Base-by-base conservation (phyloP, 768 basidiomycete genomes). In the Boletus pseudo-olivaceus region DNA sequence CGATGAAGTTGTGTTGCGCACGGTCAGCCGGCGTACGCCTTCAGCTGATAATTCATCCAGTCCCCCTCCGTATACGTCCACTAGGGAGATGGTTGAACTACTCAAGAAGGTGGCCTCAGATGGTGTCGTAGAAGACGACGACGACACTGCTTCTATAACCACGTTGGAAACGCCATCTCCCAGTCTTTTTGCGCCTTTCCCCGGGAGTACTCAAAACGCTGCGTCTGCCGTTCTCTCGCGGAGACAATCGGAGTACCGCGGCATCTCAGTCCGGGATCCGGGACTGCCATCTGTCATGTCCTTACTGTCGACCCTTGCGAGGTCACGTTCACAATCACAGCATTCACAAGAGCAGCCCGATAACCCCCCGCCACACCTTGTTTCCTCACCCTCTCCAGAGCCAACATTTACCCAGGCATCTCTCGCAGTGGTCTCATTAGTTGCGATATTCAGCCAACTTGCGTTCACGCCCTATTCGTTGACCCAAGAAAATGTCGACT, bases 361-460 rank as follows among this genome's bases (percentile, higher is more conserved):
- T 33, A 65, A 47, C 39, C 67, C 45, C 14, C 71, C 65, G 23
- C 72, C 73, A 47, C 59, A 65, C 4, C 49, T 63, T 4, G 60
- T 69, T 49, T 50, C 67, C 20, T 64, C 68, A 4, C 67, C 67
- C 23, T 39, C 62, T 42, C 58, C 63, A 40, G 65, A 63, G 14
- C 63, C 61, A n/a, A 57, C 60, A 20, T 61, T 76, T 12, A 73
- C 82, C 17, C 75, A 78, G 8, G 76, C 79, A 43, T 78, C 87
- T 12, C 76, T 80, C 2, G 87, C 88, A 11, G 79, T 83, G 19
- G 78, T 80, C 10, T 81, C 85, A 0, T 74, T 93, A 6, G 73
- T 89, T 29, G 73, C 79, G 27, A 76, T 85, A 29, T 93, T 91
- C 69, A 77, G 78, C 56, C 86, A 88, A 62, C 76, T 91, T 27